Base-by-base conservation (phyloP, 148 eudicot species). In the Vaccinium myrtillus region DNA sequence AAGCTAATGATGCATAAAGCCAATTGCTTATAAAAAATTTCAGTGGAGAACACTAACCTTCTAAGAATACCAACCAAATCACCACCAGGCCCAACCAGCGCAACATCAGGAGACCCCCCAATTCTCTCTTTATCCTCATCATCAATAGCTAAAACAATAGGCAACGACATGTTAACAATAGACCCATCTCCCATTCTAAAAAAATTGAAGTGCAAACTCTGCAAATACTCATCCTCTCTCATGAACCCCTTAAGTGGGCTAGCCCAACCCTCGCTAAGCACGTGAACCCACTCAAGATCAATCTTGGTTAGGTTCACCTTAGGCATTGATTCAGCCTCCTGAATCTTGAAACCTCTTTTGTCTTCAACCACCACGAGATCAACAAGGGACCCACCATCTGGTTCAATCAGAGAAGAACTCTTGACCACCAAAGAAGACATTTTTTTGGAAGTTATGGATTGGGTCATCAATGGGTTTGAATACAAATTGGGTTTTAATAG, bases 201-300 rank as follows among this genome's bases (percentile, higher is more conserved):
- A 13, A 90, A 91, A 90, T 94, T 96, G 83, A 96, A 96, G 88
- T 96, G 99, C 92, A 96, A 87, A 55, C 94, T 93, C 89, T 94
- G 98, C 90, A 94, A 87, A 90, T 93, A 96, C 89, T 94, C 94
- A 87, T 89, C 87, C 83, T 96, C 98, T 51, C 96, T 92, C 99
- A 96, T 96, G 75, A 96, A 96, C 46, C 99, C 97, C 84, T 85
- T 91, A 46, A 96, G 78, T 8, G 99, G 99, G 78, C 92, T 96
- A 27, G 98, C 98, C 99, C 99, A 96, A 21, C 99, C 99, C 85
- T 96, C 99, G 78, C 97, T 90, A 9, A 96, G 75, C 74, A 96
- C 99, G 84, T 96, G 99, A 65, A 94, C 94, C 99, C 99, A 96
- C 51, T 93, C 94, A 11, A 96, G 88, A 92, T 96, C 98, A 83